Conservation (phyloP, 176 grass and related monocot genomes). For the Musa beccarii region DNA sequence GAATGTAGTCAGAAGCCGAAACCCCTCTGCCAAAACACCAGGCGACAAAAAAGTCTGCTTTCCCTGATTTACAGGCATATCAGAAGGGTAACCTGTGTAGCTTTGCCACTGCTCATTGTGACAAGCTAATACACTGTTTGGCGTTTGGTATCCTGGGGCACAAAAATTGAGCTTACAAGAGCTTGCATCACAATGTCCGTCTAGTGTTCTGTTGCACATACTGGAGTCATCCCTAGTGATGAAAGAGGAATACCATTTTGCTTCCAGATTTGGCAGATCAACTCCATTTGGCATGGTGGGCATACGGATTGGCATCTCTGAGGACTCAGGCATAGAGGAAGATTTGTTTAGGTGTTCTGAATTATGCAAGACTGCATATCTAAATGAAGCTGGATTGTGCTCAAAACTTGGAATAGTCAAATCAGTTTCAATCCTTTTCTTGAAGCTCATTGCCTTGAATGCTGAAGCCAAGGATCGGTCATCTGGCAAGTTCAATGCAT, state of each 20-base stretch:
- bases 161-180: constrained; percentile 10
- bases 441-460: constrained; percentile 37
- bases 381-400: background rate
- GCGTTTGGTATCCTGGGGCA: constrained; percentile 16
- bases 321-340: background rate
- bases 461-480: constrained; percentile 34
- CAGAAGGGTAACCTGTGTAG: constrained; percentile 11
- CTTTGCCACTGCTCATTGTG: constrained; percentile 11
- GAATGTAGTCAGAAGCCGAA: constrained; percentile 5
- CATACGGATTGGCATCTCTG: background rate
- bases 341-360: background rate
- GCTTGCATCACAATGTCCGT: constrained; percentile 17
- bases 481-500: constrained; percentile 21
- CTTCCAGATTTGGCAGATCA: background rate
- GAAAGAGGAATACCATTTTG: background rate
- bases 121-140: constrained; percentile 19
- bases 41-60: background rate
- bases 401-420: background rate
- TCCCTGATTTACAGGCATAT: constrained; percentile 19
- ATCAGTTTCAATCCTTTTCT: background rate
- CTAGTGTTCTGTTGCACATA: background rate
- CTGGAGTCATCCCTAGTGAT: background rate
- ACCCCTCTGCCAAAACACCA: background rate
- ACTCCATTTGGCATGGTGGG: background rate
- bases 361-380: background rate